A percentile compares a stretch with the other conserved stretches of the same genome.
These are phyloP conservation scores for Emmonsia crescens DNA, from an alignment of 2,329 filamentous ascomycete species.

Conservation along the genomic window DNA sequence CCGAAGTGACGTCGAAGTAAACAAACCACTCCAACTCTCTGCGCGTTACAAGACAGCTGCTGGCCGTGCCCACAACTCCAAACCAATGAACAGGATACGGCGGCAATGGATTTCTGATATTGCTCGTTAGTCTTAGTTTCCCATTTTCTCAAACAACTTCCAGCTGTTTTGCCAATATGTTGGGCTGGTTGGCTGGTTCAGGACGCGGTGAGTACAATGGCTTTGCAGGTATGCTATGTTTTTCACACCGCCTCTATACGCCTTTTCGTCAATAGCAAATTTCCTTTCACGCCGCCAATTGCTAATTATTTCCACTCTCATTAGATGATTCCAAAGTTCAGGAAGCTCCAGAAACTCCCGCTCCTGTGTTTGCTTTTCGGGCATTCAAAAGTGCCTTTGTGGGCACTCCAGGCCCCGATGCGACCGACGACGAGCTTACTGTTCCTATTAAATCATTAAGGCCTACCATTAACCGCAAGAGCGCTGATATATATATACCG, in stretches of 20 bases:
- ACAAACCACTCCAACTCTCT: constrained; percentile 10
- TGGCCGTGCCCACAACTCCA: background rate
- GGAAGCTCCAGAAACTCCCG: constrained; percentile 53
- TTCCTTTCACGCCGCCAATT: background rate
- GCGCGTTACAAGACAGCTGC: constrained; percentile 6
- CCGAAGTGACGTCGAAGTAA: constrained; percentile 4
- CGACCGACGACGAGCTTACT: constrained; percentile 17
- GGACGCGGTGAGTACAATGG: constrained; percentile 21
- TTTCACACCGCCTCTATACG: constrained; percentile 8
- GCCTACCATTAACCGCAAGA: constrained; percentile 9
- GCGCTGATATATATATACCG: constrained; percentile 6
- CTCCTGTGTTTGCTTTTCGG: constrained; percentile 55
- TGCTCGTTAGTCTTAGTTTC: constrained; percentile 16
- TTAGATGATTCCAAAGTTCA: constrained; percentile 20
- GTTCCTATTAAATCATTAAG: constrained; percentile 12
- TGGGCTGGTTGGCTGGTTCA: constrained; percentile 25
- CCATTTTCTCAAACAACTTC: constrained; percentile 7
- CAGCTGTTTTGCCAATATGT: constrained; percentile 16
- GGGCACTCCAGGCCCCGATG: constrained; percentile 48
- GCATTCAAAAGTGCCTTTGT: constrained; percentile 48
- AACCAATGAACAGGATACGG: constrained; percentile 25
- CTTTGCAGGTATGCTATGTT: constrained; percentile 18
- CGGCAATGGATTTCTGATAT: background rate
- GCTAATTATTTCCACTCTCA: constrained; percentile 5
- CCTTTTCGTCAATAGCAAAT: background rate